phyloP scores from a whole-genome alignment of 169 alveolate genomes.

The Neospora caninum region DNA sequence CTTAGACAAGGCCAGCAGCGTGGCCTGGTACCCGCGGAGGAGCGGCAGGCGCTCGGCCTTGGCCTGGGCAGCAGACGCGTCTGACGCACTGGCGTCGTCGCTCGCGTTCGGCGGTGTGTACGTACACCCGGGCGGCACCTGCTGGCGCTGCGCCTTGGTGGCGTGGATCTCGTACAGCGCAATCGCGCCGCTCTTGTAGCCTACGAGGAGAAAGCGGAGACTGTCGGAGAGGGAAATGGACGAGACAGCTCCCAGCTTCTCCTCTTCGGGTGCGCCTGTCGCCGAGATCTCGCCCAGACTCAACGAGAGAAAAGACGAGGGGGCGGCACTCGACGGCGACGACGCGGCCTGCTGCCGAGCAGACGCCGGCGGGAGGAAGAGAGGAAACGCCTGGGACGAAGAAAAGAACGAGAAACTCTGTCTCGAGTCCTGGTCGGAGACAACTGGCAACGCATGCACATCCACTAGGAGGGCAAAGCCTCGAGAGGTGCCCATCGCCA shows the following conservation, averaged over 20 bases:
- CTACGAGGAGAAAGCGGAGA: constrained; percentile 23
- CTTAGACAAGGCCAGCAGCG: background rate
- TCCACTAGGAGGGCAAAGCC: constrained; percentile 6
- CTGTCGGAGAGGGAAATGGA: background rate
- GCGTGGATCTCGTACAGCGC: constrained; percentile 11
- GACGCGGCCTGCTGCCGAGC: background rate
- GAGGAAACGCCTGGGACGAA: background rate
- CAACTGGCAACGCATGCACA: background rate
- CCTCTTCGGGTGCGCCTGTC: background rate
- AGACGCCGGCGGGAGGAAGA: background rate
- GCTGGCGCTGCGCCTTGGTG: background rate
- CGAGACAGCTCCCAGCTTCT: background rate
- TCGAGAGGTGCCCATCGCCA: constrained; percentile 20
- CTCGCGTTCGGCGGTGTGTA: constrained; percentile 10
- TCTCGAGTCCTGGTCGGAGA: background rate
- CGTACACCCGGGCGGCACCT: constrained; percentile 39
- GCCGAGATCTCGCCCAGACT: constrained; percentile 3
- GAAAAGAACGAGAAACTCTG: background rate
- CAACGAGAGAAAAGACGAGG: constrained; percentile 1
- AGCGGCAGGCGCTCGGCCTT: background rate
- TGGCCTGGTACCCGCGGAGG: constrained; percentile 14
- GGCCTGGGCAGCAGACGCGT: background rate
- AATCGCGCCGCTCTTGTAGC: constrained; percentile 16
- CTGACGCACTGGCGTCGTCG: background rate
- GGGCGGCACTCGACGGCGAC: background rate